These are phyloP conservation scores for Arthrobotrys sinensis DNA, from an alignment of 2,329 filamentous ascomycete species.

Conservation along the genomic window DNA sequence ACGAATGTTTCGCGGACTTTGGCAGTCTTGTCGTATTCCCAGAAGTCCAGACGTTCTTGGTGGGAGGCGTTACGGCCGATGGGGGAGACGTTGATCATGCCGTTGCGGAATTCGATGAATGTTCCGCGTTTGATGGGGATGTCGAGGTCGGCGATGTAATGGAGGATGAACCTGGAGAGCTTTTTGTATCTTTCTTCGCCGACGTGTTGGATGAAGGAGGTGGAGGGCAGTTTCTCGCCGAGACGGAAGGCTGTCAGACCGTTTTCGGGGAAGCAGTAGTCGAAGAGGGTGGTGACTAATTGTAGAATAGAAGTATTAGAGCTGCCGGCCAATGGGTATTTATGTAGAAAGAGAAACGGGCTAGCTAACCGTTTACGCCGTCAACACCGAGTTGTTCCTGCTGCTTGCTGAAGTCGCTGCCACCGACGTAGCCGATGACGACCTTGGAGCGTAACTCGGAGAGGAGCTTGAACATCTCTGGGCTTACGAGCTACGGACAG, in stretches of 20 bases:
- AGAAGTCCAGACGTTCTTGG: constrained; percentile 85
- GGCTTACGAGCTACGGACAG: constrained; percentile 74
- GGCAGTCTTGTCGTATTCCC: constrained; percentile 83
- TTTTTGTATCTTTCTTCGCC: constrained; percentile 87
- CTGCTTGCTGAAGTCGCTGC: constrained; percentile 92
- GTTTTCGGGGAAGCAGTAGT: constrained; percentile 98
- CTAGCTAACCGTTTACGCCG: constrained; percentile 63
- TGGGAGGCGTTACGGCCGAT: constrained; percentile 85
- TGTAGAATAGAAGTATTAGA: neutral
- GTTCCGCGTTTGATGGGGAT: constrained; percentile 86
- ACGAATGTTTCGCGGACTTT: constrained; percentile 85
- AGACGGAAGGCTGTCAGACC: constrained; percentile 91
- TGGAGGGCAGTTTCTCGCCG: constrained; percentile 80
- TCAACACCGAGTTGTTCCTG: constrained; percentile 86
- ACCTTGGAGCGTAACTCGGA: constrained; percentile 85
- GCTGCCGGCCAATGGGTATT: neutral
- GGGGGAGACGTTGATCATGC: constrained; percentile 89
- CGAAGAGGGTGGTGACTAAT: constrained; percentile 85
- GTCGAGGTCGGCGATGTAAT: constrained; percentile 87
- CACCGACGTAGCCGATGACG: constrained; percentile 92
- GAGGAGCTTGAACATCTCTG: constrained; percentile 87
- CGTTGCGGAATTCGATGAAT: constrained; percentile 90
- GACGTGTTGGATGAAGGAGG: constrained; percentile 91
- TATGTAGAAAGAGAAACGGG: neutral
- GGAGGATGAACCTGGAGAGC: constrained; percentile 81